Conservation (phyloP, 352 stramenopile genomes). For the Phytopythium mirpurense region DNA sequence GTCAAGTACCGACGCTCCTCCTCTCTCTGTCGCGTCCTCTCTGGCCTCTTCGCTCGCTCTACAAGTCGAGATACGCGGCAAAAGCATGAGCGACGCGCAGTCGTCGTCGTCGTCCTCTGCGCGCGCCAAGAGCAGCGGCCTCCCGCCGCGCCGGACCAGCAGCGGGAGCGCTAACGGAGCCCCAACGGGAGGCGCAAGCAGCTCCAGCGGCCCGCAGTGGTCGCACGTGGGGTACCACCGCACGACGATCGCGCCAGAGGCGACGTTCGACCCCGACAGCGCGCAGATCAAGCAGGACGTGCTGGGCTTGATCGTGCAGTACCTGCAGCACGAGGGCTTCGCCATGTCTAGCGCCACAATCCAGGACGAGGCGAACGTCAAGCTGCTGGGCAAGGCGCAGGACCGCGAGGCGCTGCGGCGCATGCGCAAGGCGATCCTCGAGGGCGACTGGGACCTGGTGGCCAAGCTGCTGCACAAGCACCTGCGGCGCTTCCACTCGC, state of each 20-base stretch:
- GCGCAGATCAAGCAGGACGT: slow-evolving; percentile 82
- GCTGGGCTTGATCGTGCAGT: slow-evolving; percentile 84
- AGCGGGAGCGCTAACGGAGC: not conserved
- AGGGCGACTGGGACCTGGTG: slow-evolving; percentile 85
- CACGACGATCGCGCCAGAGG: slow-evolving; percentile 72
- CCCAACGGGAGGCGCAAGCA: not conserved
- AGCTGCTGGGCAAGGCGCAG: slow-evolving; percentile 62
- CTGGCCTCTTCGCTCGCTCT: no score
- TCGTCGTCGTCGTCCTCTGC: slow-evolving; percentile 1
- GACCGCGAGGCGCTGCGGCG: slow-evolving; percentile 70
- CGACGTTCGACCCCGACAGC: slow-evolving; percentile 70
- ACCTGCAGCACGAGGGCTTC: slow-evolving; percentile 79
- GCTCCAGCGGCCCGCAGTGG: slow-evolving; percentile 27
- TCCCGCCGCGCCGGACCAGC: slow-evolving; percentile 1
- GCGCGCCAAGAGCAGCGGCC: not conserved
- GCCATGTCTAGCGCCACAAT: slow-evolving; percentile 78
- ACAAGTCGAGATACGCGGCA: no score
- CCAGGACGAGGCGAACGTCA: slow-evolving; percentile 86
- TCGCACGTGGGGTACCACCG: slow-evolving; percentile 79
- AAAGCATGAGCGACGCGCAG: slow-evolving; percentile 1
- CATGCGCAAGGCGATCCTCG: slow-evolving; percentile 68
- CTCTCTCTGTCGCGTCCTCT: no score
- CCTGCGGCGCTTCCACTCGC: slow-evolving; percentile 74
- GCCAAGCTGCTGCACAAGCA: slow-evolving; percentile 80
- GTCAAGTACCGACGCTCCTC: no score